Evolutionary conservation across 2,329 filamentous ascomycete species (phyloP).

Genomic region (Kalmusia sp.): DNA sequence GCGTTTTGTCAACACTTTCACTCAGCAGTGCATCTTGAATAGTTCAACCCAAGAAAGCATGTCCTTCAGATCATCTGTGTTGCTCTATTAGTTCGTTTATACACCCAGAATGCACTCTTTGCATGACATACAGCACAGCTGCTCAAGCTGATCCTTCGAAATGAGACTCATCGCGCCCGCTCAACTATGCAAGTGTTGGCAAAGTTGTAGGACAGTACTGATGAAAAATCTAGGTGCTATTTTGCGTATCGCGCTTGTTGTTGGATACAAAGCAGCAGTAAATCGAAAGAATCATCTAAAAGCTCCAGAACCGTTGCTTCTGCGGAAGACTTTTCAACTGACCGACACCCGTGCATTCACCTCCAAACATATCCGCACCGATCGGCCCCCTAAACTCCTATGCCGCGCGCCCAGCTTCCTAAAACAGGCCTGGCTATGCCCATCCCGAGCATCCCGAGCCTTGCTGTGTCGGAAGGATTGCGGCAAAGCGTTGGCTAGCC

Average conservation of each 20-base stretch:
- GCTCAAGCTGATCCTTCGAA: conserved; percentile 8
- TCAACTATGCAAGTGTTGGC: neutral
- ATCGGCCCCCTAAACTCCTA: neutral
- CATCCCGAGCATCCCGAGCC: neutral
- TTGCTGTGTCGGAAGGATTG: conserved; percentile 7
- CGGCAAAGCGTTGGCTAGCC: neutral
- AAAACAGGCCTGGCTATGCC: neutral
- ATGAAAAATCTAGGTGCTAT: no score
- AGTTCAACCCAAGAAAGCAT: conserved; percentile 10
- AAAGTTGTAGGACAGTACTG: no score
- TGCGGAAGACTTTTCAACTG: neutral
- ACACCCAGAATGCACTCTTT: neutral
- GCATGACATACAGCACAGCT: conserved; percentile 9
- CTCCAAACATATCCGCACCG: neutral
- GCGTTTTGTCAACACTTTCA: no score
- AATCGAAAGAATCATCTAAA: neutral
- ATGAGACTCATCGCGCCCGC: conserved; percentile 2
- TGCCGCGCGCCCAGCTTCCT: conserved; percentile 3
- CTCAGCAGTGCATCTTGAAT: neutral
- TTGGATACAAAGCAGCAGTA: neutral
- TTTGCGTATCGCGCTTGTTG: no score
- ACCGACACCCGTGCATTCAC: neutral
- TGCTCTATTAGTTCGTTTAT: neutral
- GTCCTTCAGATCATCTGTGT: conserved; percentile 7
- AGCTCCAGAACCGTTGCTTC: neutral